Evolutionary conservation across 1,284 basidiomycete species (phyloP), one percentile per base, ranked within the genome.

Genomic region (Leccinum pallidistipes): DNA sequence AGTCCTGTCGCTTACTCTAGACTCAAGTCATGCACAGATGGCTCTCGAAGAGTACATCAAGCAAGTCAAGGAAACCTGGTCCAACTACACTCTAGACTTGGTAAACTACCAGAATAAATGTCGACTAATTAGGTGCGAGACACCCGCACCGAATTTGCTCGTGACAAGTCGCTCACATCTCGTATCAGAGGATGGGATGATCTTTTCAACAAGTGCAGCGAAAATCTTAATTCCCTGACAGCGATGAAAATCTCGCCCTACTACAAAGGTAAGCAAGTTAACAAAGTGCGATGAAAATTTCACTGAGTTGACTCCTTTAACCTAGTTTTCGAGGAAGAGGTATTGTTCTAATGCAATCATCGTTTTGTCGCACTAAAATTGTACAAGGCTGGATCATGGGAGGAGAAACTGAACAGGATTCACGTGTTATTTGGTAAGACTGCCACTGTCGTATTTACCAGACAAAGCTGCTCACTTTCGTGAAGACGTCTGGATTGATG

Each of bases 21-120:
- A 54, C 38, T 62, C 47, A 69, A 57, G 40, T 52, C 45, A 24
- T 58, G 18, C 36, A 27, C 64, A 94, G 87, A 94, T 95, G 93
- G 94, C 94, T 11, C 83, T 95, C 21, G 94, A 97, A 73, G 94
- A 96, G 72, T 97, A 95, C 73, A 88, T 97, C 74, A 92, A 92
- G 66, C 92, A 97, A 76, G 95, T 98, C 70, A 95, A 95, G 75
- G 97, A 99, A 77, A 92, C 86, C 2, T 99, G 97, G 97, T 94
- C 93, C 1, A 95, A 86, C 69, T 99, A 98, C 76, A 92, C 94
- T 3, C 85, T 99, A 56, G 97, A 99, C 66, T 82, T 99, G 55
- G 94, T 98, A 69, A 97, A 98, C 74, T 99, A 99, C 73, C 97
- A 99, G 81, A 98, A 97, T 78, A 98, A 97, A 77, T 98, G 96